Percentiles rank a stretch among this genome's conserved stretches.
Evolutionary conservation across 257 asterid species (phyloP).

Genomic region (Nicotiana benthamiana): DNA sequence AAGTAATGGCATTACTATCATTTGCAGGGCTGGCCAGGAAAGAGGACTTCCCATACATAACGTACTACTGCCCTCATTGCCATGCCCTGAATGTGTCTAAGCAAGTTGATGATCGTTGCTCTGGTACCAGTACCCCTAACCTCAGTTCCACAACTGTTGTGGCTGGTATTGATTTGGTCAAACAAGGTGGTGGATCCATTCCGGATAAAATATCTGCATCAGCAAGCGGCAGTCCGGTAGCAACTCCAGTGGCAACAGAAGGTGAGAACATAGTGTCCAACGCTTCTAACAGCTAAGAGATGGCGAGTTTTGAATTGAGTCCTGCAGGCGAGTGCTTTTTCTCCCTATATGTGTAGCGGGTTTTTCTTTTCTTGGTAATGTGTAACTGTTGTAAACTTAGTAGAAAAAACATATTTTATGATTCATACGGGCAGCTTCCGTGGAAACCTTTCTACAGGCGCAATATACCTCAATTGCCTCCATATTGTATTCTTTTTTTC

Average conservation of each 20-base stretch:
- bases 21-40: constrained; percentile 79
- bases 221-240: constrained; percentile 9
- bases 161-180: constrained; percentile 18
- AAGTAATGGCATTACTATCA: not conserved
- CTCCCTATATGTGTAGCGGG: not conserved
- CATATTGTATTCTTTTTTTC: not conserved
- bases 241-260: constrained; percentile 7
- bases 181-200: constrained; percentile 6
- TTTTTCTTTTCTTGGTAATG: not conserved
- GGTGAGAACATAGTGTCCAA: not conserved
- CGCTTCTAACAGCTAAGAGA: not conserved
- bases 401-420: not conserved
- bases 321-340: not conserved
- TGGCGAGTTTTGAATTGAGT: constrained; percentile 2
- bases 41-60: constrained; percentile 68
- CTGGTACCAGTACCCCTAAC: constrained; percentile 36
- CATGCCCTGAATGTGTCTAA: constrained; percentile 60
- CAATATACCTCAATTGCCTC: not conserved
- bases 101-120: constrained; percentile 28
- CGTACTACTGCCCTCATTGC: constrained; percentile 93
- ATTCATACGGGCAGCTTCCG: constrained; percentile 3
- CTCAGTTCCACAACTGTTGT: constrained; percentile 15
- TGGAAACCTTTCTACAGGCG: not conserved
- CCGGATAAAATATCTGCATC: constrained; percentile 7
- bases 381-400: constrained; percentile 4